Conservation (phyloP, 2,329 filamentous ascomycete species). For the Fusarium nygamai region DNA sequence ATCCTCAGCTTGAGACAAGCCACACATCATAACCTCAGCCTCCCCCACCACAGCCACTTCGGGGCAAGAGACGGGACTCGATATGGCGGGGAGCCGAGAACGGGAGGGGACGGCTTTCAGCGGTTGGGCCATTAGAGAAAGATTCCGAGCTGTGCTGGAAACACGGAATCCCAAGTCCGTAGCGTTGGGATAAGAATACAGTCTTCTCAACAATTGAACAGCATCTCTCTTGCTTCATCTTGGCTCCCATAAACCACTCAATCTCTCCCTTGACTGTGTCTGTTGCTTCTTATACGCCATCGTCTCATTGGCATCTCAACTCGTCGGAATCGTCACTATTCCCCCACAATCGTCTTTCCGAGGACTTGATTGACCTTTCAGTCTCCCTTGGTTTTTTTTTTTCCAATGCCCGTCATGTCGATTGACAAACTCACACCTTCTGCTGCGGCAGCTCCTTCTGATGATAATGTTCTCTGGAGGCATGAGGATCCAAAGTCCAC, state of each 20-base stretch:
- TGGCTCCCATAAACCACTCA: not conserved
- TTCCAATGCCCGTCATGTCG: slow-evolving; percentile 41
- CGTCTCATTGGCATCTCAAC: slow-evolving; percentile 1
- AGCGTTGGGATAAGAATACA: slow-evolving; percentile 14
- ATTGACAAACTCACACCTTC: slow-evolving; percentile 36
- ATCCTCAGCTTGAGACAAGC: not conserved
- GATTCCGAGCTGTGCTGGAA: slow-evolving; percentile 26
- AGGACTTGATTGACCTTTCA: not conserved
- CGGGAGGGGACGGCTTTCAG: slow-evolving; percentile 42
- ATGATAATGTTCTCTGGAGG: slow-evolving; percentile 71
- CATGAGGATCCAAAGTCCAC: slow-evolving; percentile 74
- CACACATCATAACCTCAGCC: slow-evolving; percentile 34
- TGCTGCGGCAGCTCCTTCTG: slow-evolving; percentile 23
- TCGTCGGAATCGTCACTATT: slow-evolving; percentile 14
- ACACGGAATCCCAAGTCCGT: slow-evolving; percentile 28
- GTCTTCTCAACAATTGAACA: slow-evolving; percentile 11
- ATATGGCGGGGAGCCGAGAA: slow-evolving; percentile 35
- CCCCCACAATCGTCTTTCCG: slow-evolving; percentile 2
- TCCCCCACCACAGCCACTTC: slow-evolving; percentile 39
- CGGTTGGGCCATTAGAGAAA: slow-evolving; percentile 31
- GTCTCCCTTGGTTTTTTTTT: not conserved
- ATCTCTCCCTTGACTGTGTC: not conserved
- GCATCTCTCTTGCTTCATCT: not conserved
- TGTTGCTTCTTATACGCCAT: not conserved
- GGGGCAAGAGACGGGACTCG: slow-evolving; percentile 13